A percentile compares a stretch with the other conserved stretches of the same genome.
Evolutionary conservation across 2,329 filamentous ascomycete species (phyloP).

Genomic region (Camptophora hylomeconis): DNA sequence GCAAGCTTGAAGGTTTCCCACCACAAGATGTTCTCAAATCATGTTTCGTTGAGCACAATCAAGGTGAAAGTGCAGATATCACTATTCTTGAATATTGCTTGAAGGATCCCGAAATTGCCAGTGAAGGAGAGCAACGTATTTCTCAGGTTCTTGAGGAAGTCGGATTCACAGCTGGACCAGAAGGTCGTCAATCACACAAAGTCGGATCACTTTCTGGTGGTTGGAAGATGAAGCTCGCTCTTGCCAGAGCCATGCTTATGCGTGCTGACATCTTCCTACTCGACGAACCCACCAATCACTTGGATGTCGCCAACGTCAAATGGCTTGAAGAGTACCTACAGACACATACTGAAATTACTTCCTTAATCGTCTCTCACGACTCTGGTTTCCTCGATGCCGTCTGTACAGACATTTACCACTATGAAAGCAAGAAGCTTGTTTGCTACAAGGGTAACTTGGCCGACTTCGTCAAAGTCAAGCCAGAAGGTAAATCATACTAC

Average conservation of each 20-base stretch:
- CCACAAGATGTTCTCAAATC: constrained; percentile 83
- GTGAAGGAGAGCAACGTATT: constrained; percentile 68
- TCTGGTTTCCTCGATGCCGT: constrained; percentile 94
- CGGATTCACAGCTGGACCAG: constrained; percentile 80
- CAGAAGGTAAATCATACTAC: constrained; percentile 96
- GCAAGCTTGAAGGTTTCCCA: constrained; percentile 95
- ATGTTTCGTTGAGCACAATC: constrained; percentile 98
- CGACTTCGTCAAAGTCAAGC: constrained; percentile 71
- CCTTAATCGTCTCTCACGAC: constrained; percentile 96
- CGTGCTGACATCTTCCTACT: constrained; percentile 91
- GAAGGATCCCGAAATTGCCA: constrained; percentile 75
- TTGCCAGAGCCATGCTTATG: constrained; percentile 93
- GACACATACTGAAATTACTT: constrained; percentile 90
- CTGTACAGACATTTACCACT: constrained; percentile 98
- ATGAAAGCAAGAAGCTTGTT: constrained; percentile 88
- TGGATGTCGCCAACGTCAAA: constrained; percentile 90
- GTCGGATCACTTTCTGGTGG: constrained; percentile 93
- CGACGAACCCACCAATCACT: constrained; percentile 97
- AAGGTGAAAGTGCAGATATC: constrained; percentile 92
- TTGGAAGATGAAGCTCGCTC: constrained; percentile 99
- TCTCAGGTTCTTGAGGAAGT: constrained; percentile 76
- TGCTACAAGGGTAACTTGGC: constrained; percentile 39
- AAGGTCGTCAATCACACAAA: constrained; percentile 75
- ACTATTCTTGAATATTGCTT: constrained; percentile 87
- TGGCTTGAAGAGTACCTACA: constrained; percentile 95